A percentile compares a stretch with the other conserved stretches of the same genome.
phyloP scores from a whole-genome alignment of 1,284 basidiomycete genomes.

The Leccinum angustisporum region DNA sequence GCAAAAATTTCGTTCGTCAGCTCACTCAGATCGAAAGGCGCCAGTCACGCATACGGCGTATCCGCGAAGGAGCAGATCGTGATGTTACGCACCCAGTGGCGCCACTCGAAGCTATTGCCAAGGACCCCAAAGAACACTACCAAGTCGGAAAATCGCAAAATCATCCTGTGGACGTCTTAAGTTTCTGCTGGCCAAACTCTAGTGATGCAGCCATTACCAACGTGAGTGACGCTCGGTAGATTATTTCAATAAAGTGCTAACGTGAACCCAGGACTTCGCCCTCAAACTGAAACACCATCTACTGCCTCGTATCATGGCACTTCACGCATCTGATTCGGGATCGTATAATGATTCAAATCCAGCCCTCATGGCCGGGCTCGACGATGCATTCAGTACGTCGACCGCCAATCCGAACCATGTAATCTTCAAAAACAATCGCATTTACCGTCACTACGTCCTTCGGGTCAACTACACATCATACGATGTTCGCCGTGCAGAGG shows the following conservation, averaged over 20 bases:
- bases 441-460: not conserved
- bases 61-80: not conserved
- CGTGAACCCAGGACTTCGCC: too few relatives aligned
- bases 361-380: not conserved
- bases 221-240: too few relatives aligned
- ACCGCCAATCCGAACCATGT: not conserved
- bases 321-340: not conserved
- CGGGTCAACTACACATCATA: not conserved
- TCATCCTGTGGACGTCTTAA: not conserved
- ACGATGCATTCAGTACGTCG: not conserved
- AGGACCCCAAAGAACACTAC: not conserved
- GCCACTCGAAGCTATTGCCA: not conserved
- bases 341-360: not conserved
- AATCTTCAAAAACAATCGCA: not conserved
- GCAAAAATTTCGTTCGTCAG: not conserved
- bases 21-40: not conserved
- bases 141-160: not conserved
- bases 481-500: not conserved
- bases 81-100: not conserved
- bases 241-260: too few relatives aligned
- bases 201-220: too few relatives aligned
- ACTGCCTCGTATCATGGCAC: not conserved
- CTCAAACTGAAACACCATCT: too few relatives aligned
- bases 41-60: not conserved
- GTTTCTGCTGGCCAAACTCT: not conserved